phyloP scores from a whole-genome alignment of 768 basidiomycete species.

The Suillus ampliporus region DNA sequence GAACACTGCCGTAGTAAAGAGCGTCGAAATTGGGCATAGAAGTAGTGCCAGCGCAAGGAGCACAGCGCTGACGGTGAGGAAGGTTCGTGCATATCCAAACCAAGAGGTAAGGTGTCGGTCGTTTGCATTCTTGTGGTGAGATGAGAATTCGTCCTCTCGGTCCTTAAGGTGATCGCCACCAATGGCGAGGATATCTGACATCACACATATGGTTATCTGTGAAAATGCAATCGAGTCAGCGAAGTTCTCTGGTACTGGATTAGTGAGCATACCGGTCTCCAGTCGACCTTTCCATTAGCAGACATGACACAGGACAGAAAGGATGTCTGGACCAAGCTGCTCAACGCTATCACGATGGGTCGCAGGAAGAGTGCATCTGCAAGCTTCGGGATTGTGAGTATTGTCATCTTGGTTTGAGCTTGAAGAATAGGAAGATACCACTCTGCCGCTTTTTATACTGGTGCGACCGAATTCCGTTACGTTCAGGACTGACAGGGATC shows the following conservation, averaged over 20 bases:
- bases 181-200: background rate
- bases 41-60: background rate
- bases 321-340: background rate
- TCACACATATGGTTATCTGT: background rate
- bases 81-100: background rate
- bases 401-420: background rate
- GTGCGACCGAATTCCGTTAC: background rate
- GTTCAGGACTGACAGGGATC: background rate
- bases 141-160: background rate
- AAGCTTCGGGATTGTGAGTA: background rate
- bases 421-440: background rate
- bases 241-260: background rate
- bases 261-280: background rate
- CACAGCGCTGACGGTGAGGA: background rate
- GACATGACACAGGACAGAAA: background rate
- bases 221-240: background rate
- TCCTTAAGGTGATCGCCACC: background rate
- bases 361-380: background rate
- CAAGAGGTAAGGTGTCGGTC: background rate
- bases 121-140: background rate
- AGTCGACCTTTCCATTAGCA: background rate
- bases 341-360: background rate
- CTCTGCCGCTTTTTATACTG: background rate
- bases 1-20: background rate
- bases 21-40: background rate